A percentile compares a stretch with the other conserved stretches of the same genome.
Conservation (phyloP, 495 filamentous ascomycete species). For the Neurospora discreta region DNA sequence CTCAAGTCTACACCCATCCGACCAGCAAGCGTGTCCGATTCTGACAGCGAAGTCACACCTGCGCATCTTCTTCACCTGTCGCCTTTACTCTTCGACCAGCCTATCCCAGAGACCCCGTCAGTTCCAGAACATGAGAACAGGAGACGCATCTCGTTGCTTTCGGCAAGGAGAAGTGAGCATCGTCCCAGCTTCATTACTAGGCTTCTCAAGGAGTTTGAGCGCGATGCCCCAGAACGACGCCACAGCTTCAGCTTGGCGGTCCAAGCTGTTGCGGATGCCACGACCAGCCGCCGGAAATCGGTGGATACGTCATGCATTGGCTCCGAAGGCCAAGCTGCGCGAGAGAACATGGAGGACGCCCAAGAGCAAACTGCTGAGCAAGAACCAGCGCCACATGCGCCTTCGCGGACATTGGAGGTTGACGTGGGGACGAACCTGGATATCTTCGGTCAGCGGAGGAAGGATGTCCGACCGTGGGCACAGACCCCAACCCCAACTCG, state of each 20-base stretch:
- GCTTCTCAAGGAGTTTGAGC: conserved; percentile 8
- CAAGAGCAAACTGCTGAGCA: not conserved
- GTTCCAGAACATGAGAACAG: conserved; percentile 18
- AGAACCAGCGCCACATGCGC: not conserved
- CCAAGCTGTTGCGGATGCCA: not conserved
- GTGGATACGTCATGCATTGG: not conserved
- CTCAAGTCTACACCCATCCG: not conserved
- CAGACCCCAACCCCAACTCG: not conserved
- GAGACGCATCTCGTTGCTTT: conserved; percentile 17
- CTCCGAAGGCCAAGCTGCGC: not conserved
- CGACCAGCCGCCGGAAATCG: not conserved
- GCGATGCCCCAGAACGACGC: conserved; percentile 13
- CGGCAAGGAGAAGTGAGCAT: conserved; percentile 18
- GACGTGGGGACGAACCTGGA: conserved; percentile 20
- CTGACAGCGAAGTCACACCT: not conserved
- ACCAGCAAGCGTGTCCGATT: not conserved
- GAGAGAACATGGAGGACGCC: not conserved
- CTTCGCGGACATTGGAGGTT: conserved; percentile 6
- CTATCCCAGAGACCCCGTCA: conserved; percentile 2
- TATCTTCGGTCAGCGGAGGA: conserved; percentile 15
- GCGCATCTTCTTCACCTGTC: not conserved
- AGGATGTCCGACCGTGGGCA: not conserved
- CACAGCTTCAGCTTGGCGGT: conserved; percentile 16
- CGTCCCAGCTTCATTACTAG: conserved; percentile 9
- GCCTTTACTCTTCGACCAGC: conserved; percentile 23